Conservation (phyloP, 495 filamentous ascomycete genomes). For the Aspergillus heteromorphus region DNA sequence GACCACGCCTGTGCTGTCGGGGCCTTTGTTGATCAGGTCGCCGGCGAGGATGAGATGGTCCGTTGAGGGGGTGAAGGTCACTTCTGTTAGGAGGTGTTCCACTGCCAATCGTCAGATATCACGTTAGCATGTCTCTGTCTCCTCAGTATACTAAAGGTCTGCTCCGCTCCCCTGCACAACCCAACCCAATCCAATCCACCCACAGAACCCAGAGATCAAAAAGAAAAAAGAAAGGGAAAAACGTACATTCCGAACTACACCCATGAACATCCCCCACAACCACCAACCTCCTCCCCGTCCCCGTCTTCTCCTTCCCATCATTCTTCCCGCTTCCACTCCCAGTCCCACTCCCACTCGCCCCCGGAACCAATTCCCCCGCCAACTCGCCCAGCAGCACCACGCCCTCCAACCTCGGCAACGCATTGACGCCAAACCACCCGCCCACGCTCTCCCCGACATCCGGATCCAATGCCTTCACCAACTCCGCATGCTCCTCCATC, state of each 20-base stretch:
- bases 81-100: conserved; percentile 58
- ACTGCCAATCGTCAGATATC: conserved; percentile 38
- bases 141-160: too few relatives aligned
- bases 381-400: conserved; percentile 32
- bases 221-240: not conserved
- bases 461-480: conserved; percentile 35
- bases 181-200: too few relatives aligned
- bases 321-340: too few relatives aligned
- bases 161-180: too few relatives aligned
- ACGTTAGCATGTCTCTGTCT: conserved; percentile 4
- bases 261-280: conserved; percentile 91
- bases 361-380: conserved; percentile 2
- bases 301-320: not conserved
- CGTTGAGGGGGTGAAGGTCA: conserved; percentile 51
- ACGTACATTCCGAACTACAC: conserved; percentile 59
- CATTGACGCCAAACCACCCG: conserved; percentile 47
- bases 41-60: conserved; percentile 83
- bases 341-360: too few relatives aligned
- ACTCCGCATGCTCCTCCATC: conserved; percentile 30
- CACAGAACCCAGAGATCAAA: not conserved
- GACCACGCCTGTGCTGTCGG: conserved; percentile 74
- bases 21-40: conserved; percentile 85
- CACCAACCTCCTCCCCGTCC: conserved; percentile 47
- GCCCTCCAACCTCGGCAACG: conserved; percentile 41
- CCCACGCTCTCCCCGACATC: conserved; percentile 24